Conservation (phyloP, 2,329 filamentous ascomycete species). For the Septoria petroselini region DNA sequence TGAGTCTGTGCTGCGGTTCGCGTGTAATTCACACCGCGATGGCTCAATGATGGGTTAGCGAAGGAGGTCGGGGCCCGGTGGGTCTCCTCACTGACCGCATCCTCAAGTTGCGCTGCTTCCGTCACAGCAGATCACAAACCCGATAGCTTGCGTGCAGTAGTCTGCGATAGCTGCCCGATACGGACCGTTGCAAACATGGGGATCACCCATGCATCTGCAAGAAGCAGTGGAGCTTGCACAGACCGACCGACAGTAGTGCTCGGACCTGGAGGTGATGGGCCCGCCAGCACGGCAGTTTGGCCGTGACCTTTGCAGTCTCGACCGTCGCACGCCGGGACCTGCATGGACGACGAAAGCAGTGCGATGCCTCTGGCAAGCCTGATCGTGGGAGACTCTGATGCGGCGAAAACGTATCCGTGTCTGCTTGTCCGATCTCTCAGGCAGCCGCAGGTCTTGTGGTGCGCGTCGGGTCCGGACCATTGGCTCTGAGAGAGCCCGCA, state of each 20-base stretch:
- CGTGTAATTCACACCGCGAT: slow-evolving; percentile 3
- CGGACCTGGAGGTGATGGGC: slow-evolving; percentile 2
- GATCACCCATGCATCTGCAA: slow-evolving; percentile 23
- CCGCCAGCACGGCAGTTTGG: slow-evolving; percentile 12
- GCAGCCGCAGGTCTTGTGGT: too few species aligned
- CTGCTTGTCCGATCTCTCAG: too few species aligned
- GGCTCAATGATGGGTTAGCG: slow-evolving; percentile 4
- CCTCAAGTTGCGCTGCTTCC: slow-evolving; percentile 22
- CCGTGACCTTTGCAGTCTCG: slow-evolving; percentile 3
- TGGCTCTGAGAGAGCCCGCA: slow-evolving; percentile 8
- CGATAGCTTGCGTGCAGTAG: slow-evolving; percentile 28
- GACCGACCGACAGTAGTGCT: slow-evolving; percentile 3
- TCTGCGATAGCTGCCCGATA: slow-evolving; percentile 26
- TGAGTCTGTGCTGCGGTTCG: slow-evolving; percentile 14
- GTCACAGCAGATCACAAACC: slow-evolving; percentile 23
- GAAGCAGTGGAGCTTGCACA: slow-evolving; percentile 16
- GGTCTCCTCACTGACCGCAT: slow-evolving; percentile 25
- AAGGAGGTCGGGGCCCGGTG: slow-evolving; percentile 16
- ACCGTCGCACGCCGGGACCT: slow-evolving; percentile 11
- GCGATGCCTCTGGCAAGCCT: background rate
- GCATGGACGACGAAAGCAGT: slow-evolving; percentile 1
- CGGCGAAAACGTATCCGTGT: too few species aligned
- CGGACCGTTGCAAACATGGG: slow-evolving; percentile 27
- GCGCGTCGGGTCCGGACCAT: background rate
- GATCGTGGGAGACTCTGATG: background rate